Conservation (phyloP, 2,329 filamentous ascomycete species). For the Colletotrichum agaves region DNA sequence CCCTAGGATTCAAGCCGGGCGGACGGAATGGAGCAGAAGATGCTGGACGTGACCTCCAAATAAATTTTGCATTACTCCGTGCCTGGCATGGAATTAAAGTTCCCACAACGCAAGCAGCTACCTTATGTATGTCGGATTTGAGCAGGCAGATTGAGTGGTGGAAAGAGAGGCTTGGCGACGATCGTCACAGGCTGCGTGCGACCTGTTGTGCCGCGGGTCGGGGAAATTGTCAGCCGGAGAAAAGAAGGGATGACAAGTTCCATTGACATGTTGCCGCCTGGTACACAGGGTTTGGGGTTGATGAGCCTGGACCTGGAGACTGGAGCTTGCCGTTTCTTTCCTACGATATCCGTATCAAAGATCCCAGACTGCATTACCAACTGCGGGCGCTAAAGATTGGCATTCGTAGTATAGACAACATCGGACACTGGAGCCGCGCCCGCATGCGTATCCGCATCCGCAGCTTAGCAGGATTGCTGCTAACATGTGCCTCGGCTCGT, state of each 20-base stretch:
- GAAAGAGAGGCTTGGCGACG: slow-evolving; percentile 12
- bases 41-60: background rate
- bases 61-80: background rate
- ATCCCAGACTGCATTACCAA: too few species aligned
- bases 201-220: slow-evolving; percentile 35
- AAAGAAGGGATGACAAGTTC: slow-evolving; percentile 36
- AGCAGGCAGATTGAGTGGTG: background rate
- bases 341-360: too few species aligned
- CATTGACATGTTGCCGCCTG: slow-evolving; percentile 21
- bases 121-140: background rate
- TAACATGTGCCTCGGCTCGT: too few species aligned
- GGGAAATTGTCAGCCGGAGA: slow-evolving; percentile 31
- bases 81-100: background rate
- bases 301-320: slow-evolving; percentile 13
- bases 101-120: background rate
- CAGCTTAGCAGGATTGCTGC: too few species aligned
- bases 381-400: too few species aligned
- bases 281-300: slow-evolving; percentile 7
- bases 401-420: too few species aligned
- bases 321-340: too few species aligned
- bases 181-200: slow-evolving; percentile 33
- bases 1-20: background rate
- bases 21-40: background rate
- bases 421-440: too few species aligned
- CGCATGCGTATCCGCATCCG: too few species aligned